A percentile compares a stretch with the other conserved stretches of the same genome.
These are phyloP conservation scores for Chrysosphaeria jannelii DNA, from an alignment of 2,329 filamentous ascomycete genomes.

Conservation along the genomic window DNA sequence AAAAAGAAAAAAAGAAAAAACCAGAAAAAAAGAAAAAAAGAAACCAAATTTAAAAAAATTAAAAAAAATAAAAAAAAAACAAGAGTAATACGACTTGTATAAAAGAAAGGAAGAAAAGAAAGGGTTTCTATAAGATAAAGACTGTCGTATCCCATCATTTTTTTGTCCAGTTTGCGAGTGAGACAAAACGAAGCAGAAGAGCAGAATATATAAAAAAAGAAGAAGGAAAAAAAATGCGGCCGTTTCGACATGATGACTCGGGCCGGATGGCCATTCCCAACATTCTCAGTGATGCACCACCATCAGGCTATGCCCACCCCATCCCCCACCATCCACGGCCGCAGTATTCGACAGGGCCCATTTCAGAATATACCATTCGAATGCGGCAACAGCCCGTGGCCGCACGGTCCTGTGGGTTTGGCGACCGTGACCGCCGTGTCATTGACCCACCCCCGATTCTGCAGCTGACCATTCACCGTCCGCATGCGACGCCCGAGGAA, in stretches of 20 bases:
- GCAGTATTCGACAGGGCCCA: neutral
- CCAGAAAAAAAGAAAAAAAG: neutral
- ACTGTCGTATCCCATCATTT: too few species aligned
- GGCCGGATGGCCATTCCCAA: slow-evolving; percentile 9
- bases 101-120: too few species aligned
- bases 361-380: slow-evolving; percentile 14
- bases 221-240: too few species aligned
- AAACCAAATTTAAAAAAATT: neutral
- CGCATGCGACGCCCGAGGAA: slow-evolving; percentile 22
- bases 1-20: too few species aligned
- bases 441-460: slow-evolving; percentile 67
- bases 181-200: too few species aligned
- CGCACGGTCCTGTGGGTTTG: slow-evolving; percentile 55
- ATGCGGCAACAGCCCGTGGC: slow-evolving; percentile 54
- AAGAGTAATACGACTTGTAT: too few species aligned
- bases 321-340: neutral
- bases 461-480: slow-evolving; percentile 34
- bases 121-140: too few species aligned
- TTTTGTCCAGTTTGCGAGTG: too few species aligned
- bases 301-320: slow-evolving; percentile 1
- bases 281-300: slow-evolving; percentile 6
- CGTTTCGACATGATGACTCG: too few species aligned
- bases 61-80: neutral
- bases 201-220: too few species aligned
- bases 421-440: slow-evolving; percentile 51